Conservation (phyloP, 2,329 filamentous ascomycete genomes). For the Chaetomiaceae sp. region DNA sequence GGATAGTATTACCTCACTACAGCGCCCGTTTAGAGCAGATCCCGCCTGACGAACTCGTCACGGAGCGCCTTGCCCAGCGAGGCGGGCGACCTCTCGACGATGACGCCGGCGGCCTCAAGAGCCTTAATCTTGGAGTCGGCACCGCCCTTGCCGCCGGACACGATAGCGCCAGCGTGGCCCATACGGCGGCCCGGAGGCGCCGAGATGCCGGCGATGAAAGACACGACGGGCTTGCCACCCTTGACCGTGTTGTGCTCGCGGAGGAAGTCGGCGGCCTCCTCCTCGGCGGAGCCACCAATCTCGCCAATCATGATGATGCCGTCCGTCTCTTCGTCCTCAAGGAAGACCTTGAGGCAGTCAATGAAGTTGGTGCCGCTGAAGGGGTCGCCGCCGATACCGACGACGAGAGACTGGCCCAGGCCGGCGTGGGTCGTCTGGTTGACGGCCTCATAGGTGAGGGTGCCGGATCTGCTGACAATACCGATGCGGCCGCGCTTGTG, state of each 20-base stretch:
- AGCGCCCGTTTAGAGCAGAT: conserved; percentile 67
- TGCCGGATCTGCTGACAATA: conserved; percentile 97
- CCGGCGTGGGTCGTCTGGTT: conserved; percentile 98
- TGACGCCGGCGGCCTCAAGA: conserved; percentile 86
- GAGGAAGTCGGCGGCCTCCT: conserved; percentile 96
- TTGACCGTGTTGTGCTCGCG: conserved; percentile 85
- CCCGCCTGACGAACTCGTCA: conserved; percentile 91
- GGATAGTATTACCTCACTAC: conserved; percentile 1
- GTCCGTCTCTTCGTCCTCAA: conserved; percentile 92
- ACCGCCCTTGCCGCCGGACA: conserved; percentile 94
- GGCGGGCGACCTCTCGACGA: conserved; percentile 93
- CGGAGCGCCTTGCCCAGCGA: conserved; percentile 88
- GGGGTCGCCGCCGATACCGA: conserved; percentile 96
- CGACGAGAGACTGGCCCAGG: conserved; percentile 94
- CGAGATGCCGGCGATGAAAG: conserved; percentile 97
- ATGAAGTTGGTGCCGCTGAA: conserved; percentile 99
- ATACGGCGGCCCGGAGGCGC: conserved; percentile 94
- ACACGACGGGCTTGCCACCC: conserved; percentile 86
- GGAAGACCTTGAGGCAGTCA: conserved; percentile 96
- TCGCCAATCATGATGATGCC: conserved; percentile 99
- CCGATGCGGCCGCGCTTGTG: conserved; percentile 99
- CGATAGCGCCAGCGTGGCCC: conserved; percentile 98
- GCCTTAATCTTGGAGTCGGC: conserved; percentile 98
- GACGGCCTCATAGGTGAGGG: conserved; percentile 98
- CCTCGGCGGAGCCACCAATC: conserved; percentile 95